phyloP scores from a whole-genome alignment of 768 basidiomycete genomes.

The Serendipita indica region DNA sequence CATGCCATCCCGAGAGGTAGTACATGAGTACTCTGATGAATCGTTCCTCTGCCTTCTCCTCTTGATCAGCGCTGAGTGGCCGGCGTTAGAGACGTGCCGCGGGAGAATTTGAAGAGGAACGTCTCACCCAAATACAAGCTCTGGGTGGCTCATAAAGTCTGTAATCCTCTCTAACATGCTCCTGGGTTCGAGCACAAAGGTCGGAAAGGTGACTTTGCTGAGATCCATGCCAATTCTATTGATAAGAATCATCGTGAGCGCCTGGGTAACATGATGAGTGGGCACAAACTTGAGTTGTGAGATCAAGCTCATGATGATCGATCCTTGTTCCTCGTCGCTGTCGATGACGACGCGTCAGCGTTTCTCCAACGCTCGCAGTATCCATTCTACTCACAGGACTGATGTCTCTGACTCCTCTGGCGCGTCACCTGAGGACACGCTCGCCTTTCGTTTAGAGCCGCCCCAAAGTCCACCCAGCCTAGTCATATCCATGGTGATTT shows the following conservation, averaged over 20 bases:
- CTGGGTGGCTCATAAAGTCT: constrained; percentile 98
- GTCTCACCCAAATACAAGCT: constrained; percentile 85
- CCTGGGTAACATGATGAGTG: background rate
- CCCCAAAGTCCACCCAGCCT: constrained; percentile 3
- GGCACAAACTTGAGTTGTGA: constrained; percentile 63
- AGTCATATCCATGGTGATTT: background rate
- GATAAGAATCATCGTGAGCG: background rate
- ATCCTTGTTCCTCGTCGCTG: constrained; percentile 89
- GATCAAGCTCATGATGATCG: constrained; percentile 73
- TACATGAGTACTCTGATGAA: constrained; percentile 85
- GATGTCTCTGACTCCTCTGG: constrained; percentile 15
- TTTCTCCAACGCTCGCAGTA: background rate
- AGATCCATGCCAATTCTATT: constrained; percentile 91
- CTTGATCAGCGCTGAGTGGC: constrained; percentile 52
- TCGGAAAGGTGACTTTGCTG: constrained; percentile 82
- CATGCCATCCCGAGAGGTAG: constrained; percentile 99
- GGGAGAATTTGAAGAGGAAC: constrained; percentile 14
- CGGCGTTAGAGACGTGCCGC: constrained; percentile 7
- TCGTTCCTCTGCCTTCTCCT: constrained; percentile 70
- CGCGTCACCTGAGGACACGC: background rate
- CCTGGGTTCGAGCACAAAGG: constrained; percentile 91
- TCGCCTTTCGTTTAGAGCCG: background rate
- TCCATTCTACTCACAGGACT: constrained; percentile 11
- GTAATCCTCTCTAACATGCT: constrained; percentile 98
- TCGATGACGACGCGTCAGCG: constrained; percentile 5